phyloP scores from a whole-genome alignment of 73 alveolate genomes.

The Paramecium caudatum region DNA sequence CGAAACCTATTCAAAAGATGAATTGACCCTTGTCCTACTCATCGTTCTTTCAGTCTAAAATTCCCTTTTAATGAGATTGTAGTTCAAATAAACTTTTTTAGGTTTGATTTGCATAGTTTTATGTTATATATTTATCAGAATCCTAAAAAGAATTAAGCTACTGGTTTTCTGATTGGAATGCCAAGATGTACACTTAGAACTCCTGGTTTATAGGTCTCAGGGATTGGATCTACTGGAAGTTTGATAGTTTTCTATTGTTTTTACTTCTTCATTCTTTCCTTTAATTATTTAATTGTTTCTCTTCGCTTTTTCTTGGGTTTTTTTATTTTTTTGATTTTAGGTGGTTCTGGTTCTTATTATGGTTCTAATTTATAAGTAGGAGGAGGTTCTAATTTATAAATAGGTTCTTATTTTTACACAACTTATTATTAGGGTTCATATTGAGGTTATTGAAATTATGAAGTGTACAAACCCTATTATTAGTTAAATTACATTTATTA shows the following conservation, averaged over 20 bases:
- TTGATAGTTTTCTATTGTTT: not conserved
- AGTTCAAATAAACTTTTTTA: slow-evolving; percentile 33
- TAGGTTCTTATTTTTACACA: not conserved
- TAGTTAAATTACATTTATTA: not conserved
- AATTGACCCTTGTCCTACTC: not conserved
- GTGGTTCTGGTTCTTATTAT: not conserved
- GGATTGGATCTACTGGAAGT: not conserved
- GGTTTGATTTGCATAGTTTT: slow-evolving; percentile 43
- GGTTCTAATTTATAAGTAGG: not conserved
- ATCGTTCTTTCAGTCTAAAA: slow-evolving; percentile 18
- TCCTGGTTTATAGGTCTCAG: not conserved
- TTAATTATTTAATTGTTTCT: slow-evolving; percentile 10
- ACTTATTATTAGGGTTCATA: not conserved
- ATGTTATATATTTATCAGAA: too few relatives aligned
- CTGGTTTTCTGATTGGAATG: slow-evolving; percentile 10
- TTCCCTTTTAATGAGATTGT: slow-evolving; percentile 21
- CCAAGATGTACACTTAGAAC: not conserved
- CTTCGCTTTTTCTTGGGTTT: not conserved
- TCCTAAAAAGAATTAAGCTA: slow-evolving; percentile 1
- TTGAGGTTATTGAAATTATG: not conserved
- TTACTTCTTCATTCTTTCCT: slow-evolving; percentile 15
- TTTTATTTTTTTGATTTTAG: too few relatives aligned
- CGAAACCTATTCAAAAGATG: not conserved
- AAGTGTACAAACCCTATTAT: not conserved
- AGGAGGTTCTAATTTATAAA: too few relatives aligned